Base-by-base conservation (phyloP, 805 yeast species). In the Candida hispaniensis region DNA sequence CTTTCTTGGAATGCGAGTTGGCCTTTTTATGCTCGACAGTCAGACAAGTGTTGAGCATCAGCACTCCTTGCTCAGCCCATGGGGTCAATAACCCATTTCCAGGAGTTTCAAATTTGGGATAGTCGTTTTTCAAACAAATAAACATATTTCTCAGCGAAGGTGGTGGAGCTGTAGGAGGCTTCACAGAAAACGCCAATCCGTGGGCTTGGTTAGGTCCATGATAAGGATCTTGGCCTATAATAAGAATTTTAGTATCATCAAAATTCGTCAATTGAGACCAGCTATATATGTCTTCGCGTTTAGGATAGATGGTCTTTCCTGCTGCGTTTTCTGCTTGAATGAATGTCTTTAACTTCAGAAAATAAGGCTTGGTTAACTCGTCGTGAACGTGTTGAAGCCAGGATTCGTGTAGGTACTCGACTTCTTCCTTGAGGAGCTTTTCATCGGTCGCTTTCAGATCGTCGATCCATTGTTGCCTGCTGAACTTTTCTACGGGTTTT, bases 201-300 rank as follows among this genome's bases (percentile, higher is more conserved):
- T 91, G 98, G 0, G 98, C 98, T 55, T 91, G 98, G 52, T 80
- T 79, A 47, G 58, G 57, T 54, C 85, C 83, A 56, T 91, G 98
- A 54, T 91, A 91, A 1, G 98, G 98, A 54, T 91, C 98, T 55
- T 91, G 98, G 1, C 98, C 98, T 27, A 91, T 61, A 8, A 91
- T 69, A 1, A 91, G 67, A 16, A 88, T 91, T 49, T 73, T 75
- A 12, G 85, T 79, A 3, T 68, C 54, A 4, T 71, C 61, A 13
- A 88, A 60, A 0, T 94, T 94, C 0, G 97, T 83, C 11, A 75
- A 63, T 18, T 83, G 69, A 2, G 93, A 75, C 96, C 97, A 91
- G 0, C 96, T 81, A 53, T 91, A 91, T 13, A 91, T 71, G 41
- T 80, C 79, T 9, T 67, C 50, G 11, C 61, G 53, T 0, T 88